Evolutionary conservation across 1,139 yeast species (phyloP).

Genomic region (Blastobotrys proliferans): DNA sequence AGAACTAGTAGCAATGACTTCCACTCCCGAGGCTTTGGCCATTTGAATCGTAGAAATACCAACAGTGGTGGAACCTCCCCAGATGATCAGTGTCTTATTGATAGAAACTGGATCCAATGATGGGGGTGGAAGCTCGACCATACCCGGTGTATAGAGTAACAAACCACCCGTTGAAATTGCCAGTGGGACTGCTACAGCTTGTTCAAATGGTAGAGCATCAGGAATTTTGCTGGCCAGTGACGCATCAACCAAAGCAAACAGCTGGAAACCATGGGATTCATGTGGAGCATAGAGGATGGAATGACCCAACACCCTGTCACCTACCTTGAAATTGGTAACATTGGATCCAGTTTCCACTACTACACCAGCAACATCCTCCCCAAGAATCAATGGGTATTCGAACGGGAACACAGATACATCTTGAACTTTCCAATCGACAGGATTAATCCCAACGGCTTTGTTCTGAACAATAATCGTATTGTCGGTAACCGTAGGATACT

Average conservation of each 20-base stretch:
- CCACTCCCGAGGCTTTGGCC: conserved; percentile 48
- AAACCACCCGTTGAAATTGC: background rate
- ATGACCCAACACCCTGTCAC: conserved; percentile 51
- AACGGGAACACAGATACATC: conserved; percentile 56
- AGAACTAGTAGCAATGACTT: conserved; percentile 54
- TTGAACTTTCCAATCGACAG: conserved; percentile 69
- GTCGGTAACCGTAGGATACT: conserved; percentile 14
- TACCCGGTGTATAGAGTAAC: background rate
- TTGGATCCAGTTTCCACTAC: conserved; percentile 54
- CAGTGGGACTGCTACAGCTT: conserved; percentile 1
- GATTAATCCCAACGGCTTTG: conserved; percentile 61
- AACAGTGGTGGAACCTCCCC: conserved; percentile 61
- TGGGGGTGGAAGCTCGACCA: background rate
- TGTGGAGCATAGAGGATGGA: too few relatives aligned
- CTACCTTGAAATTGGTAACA: conserved; percentile 48
- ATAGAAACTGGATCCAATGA: background rate
- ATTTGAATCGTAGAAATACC: conserved; percentile 55
- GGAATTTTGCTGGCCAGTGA: conserved; percentile 6
- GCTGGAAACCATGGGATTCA: too few relatives aligned
- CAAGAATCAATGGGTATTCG: conserved; percentile 29
- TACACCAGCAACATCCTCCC: conserved; percentile 48
- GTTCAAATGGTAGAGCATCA: background rate
- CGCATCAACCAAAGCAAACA: too few relatives aligned
- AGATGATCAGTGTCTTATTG: conserved; percentile 26
- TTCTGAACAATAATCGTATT: conserved; percentile 51